Base-by-base conservation (phyloP, 352 stramenopile genomes). In the Phytopythium helicoides region DNA sequence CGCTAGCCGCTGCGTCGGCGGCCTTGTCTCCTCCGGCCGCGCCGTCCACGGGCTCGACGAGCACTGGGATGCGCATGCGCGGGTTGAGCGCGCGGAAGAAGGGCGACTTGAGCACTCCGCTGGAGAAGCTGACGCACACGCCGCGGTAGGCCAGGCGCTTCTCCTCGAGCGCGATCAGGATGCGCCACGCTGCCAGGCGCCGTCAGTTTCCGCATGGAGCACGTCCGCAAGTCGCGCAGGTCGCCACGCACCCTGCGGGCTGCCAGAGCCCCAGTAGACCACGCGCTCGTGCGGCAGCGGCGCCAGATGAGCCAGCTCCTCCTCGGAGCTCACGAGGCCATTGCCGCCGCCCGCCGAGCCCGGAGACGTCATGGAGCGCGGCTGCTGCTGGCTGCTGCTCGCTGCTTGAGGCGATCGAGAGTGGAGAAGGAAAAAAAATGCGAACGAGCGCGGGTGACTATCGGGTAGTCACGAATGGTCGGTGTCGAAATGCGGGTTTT, bases 41-140 rank as follows among this genome's bases (percentile, higher is more conserved):
- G 0, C 59, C 42, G 21, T 82, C 74, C 9, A 72, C 56, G 0
- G 79, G 79, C 54, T 93, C 83, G 12, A 91, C 79, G 14, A 91
- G 76, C 54, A 93, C 80, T 16, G 83, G 83, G 49, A 93, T 81
- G 41, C 83, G 74, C 80, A 91, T 89, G 33, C 83, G 80, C 37
- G 83, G 83, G 57, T 93, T 93, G 2, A 93, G 59, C 34, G 78
- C 66, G 14, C 65, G 66, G 58, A 93, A 93, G 60, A 89, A 88
- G 18, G 78, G 62, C 47, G 83, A 70, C 61, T 93, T 93, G 49
- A 93, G 71, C 47, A 93, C 81, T 35, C 83, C 83, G 40, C 83
- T 93, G 0, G 80, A 88, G 66, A 93, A 93, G 31, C 78, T 89
- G 58, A 89, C 79, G 41, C 80, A 93, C 10, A 93, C 74, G 42